A percentile compares a stretch with the other conserved stretches of the same genome.
Evolutionary conservation across 2,329 filamentous ascomycete species (phyloP).

Genomic region (Thelonectria rubi): DNA sequence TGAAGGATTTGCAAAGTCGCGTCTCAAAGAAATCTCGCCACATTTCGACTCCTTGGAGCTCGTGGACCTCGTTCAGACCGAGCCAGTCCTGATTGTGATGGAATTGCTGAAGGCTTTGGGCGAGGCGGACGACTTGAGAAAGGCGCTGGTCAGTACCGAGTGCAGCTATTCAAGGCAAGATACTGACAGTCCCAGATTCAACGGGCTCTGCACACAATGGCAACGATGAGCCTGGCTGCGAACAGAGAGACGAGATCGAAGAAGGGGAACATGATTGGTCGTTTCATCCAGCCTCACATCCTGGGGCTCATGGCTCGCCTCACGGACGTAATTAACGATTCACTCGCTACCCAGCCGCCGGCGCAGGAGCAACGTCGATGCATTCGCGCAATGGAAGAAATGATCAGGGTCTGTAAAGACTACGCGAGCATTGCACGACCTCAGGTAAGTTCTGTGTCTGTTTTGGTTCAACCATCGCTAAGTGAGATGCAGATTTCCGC

Average conservation of each 20-base stretch:
- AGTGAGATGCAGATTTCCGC: conserved; percentile 74
- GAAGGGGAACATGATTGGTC: conserved; percentile 67
- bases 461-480: conserved; percentile 1
- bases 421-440: conserved; percentile 83
- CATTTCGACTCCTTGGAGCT: conserved; percentile 75
- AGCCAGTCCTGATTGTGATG: conserved; percentile 78
- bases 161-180: neutral
- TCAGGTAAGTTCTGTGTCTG: conserved; percentile 66
- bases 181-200: conserved; percentile 54
- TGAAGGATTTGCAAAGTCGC: conserved; percentile 73
- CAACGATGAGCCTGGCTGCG: conserved; percentile 50
- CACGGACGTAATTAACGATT: conserved; percentile 80
- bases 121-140: conserved; percentile 68
- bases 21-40: conserved; percentile 73
- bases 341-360: conserved; percentile 60
- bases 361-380: conserved; percentile 77
- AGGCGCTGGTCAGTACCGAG: conserved; percentile 61
- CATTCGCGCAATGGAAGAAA: conserved; percentile 85
- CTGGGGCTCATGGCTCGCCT: conserved; percentile 87
- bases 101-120: conserved; percentile 84
- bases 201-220: conserved; percentile 58
- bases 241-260: conserved; percentile 57
- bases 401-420: conserved; percentile 79
- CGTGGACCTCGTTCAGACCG: conserved; percentile 74
- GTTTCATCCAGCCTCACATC: conserved; percentile 84